Percentiles rank a stretch among this genome's conserved stretches.
These are phyloP conservation scores for Deakozyma indianensis DNA, from an alignment of 805 yeast species.

Conservation along the genomic window DNA sequence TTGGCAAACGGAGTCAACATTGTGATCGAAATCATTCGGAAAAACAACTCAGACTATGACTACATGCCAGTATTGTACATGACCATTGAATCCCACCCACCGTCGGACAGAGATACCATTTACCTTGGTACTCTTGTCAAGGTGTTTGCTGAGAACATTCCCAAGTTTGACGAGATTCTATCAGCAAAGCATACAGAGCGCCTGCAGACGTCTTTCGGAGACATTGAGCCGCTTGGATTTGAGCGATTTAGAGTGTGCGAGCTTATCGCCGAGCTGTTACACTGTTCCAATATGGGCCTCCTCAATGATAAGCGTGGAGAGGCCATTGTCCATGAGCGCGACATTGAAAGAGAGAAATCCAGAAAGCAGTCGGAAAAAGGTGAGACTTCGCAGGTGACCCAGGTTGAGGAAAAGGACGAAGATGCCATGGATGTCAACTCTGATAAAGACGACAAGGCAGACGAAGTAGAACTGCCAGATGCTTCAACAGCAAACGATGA, in stretches of 20 bases:
- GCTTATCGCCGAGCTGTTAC: conserved; percentile 82
- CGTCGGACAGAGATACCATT: conserved; percentile 83
- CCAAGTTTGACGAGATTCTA: conserved; percentile 52
- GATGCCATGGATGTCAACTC: conserved; percentile 4
- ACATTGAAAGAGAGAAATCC: conserved; percentile 36
- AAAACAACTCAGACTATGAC: conserved; percentile 93
- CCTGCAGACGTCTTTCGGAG: conserved; percentile 51
- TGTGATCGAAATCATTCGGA: conserved; percentile 83
- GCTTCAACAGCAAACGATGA: conserved; percentile 5
- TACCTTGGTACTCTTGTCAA: conserved; percentile 76
- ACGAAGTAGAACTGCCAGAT: conserved; percentile 3
- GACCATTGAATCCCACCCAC: conserved; percentile 80
- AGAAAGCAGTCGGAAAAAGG: conserved; percentile 9
- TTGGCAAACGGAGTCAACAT: conserved; percentile 90
- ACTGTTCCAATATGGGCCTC: conserved; percentile 93
- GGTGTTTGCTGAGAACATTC: conserved; percentile 62
- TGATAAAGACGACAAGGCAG: conserved; percentile 13
- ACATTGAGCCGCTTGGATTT: conserved; percentile 68
- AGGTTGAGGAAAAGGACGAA: conserved; percentile 13
- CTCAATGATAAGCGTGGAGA: conserved; percentile 68
- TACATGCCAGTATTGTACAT: conserved; percentile 71
- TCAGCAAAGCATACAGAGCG: conserved; percentile 20
- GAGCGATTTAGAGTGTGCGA: conserved; percentile 86
- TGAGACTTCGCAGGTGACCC: conserved; percentile 7
- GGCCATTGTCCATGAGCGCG: conserved; percentile 52